A percentile compares a stretch with the other conserved stretches of the same genome.
These are phyloP conservation scores for Cryptococcus wingfieldii DNA, from an alignment of 1,284 basidiomycete species.

Conservation along the genomic window DNA sequence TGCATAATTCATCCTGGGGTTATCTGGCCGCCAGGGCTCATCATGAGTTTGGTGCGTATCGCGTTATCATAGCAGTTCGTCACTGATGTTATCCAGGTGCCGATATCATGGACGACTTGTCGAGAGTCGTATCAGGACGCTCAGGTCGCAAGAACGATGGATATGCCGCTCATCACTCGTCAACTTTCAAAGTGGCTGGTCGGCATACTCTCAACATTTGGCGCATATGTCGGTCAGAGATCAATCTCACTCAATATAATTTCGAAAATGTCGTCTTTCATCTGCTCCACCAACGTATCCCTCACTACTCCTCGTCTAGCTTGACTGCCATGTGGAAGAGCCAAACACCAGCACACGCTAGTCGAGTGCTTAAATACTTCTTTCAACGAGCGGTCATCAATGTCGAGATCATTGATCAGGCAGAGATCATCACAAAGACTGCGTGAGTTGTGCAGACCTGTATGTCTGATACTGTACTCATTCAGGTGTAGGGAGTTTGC, in stretches of 20 bases:
- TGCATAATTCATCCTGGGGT: conserved; percentile 85
- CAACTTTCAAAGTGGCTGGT: conserved; percentile 78
- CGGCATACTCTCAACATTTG: conserved; percentile 89
- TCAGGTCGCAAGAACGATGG: conserved; percentile 55
- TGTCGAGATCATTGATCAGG: conserved; percentile 70
- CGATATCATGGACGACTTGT: conserved; percentile 63
- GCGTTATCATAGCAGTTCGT: not conserved
- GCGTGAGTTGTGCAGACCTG: conserved; percentile 57
- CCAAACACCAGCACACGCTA: conserved; percentile 56
- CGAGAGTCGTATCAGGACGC: conserved; percentile 58
- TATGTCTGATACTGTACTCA: not conserved
- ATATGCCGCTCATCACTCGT: conserved; percentile 72
- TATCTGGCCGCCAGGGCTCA: conserved; percentile 70
- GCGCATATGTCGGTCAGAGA: conserved; percentile 85
- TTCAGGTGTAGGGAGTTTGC: conserved; percentile 73
- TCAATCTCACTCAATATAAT: conserved; percentile 72
- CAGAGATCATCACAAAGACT: conserved; percentile 79
- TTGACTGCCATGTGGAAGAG: conserved; percentile 72
- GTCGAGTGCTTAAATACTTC: conserved; percentile 62
- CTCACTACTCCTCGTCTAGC: conserved; percentile 65
- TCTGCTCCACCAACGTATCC: conserved; percentile 66
- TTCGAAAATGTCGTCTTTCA: conserved; percentile 89
- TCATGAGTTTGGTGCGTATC: conserved; percentile 57
- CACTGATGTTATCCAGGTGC: conserved; percentile 53
- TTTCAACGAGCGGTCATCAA: conserved; percentile 61